Conservation (phyloP, 805 yeast species). For the Candida anglica region DNA sequence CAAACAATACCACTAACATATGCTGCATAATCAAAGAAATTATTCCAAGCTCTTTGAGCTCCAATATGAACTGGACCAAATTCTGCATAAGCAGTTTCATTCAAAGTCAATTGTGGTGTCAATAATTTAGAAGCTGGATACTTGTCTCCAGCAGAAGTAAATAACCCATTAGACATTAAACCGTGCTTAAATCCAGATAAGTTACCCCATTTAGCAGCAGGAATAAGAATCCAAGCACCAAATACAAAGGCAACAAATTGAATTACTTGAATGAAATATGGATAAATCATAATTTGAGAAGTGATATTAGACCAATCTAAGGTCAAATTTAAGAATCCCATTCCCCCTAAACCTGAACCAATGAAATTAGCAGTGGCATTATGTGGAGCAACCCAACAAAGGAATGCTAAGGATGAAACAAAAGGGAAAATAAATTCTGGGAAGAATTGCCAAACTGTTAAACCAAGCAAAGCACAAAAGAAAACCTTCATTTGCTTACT, state of each 20-base stretch:
- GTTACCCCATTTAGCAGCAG: constrained; percentile 44
- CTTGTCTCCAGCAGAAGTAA: constrained; percentile 29
- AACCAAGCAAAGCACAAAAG: constrained; percentile 24
- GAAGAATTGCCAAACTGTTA: constrained; percentile 45
- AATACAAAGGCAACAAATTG: constrained; percentile 44
- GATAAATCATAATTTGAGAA: constrained; percentile 45
- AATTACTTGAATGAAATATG: constrained; percentile 50
- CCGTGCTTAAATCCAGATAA: constrained; percentile 30
- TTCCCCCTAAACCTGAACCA: constrained; percentile 52
- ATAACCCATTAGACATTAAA: constrained; percentile 44
- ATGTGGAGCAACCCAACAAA: constrained; percentile 47
- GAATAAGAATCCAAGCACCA: constrained; percentile 48
- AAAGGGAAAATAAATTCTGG: constrained; percentile 48
- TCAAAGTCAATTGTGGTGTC: constrained; percentile 35
- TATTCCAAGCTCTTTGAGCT: constrained; percentile 47
- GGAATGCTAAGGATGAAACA: constrained; percentile 44
- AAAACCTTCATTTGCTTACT: constrained; percentile 35
- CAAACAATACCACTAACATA: constrained; percentile 46
- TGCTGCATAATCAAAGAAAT: constrained; percentile 52
- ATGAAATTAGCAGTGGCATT: constrained; percentile 38
- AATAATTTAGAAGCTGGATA: constrained; percentile 43
- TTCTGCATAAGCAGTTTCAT: constrained; percentile 40
- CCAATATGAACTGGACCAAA: constrained; percentile 47
- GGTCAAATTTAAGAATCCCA: constrained; percentile 46
- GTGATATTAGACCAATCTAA: constrained; percentile 54